These are phyloP conservation scores for Penicillium sp. DNA, from an alignment of 2,329 filamentous ascomycete species.

Conservation along the genomic window DNA sequence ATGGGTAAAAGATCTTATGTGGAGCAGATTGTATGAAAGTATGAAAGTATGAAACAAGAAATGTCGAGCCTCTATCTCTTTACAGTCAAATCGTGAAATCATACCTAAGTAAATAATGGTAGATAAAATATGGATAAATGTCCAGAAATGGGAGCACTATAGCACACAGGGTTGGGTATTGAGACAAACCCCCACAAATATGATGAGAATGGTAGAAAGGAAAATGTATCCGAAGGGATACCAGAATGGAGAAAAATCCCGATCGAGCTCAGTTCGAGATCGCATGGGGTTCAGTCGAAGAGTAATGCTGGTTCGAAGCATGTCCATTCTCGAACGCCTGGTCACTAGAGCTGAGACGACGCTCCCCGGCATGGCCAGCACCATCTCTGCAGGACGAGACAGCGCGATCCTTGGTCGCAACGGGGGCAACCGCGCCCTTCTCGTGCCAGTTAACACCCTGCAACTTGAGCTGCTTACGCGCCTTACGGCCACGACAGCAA, in stretches of 20 bases:
- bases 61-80: neutral
- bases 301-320: neutral
- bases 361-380: neutral
- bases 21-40: no score
- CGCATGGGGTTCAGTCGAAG: constrained; percentile 6
- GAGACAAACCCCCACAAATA: neutral
- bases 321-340: neutral
- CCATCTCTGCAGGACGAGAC: neutral
- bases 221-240: neutral
- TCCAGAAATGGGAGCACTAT: neutral
- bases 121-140: neutral
- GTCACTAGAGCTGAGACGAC: neutral
- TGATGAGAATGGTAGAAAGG: neutral
- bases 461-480: constrained; percentile 35
- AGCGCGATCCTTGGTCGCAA: neutral
- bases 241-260: neutral
- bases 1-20: no score
- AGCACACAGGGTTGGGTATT: neutral
- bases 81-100: constrained; percentile 4
- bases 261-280: neutral
- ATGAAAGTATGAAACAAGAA: neutral
- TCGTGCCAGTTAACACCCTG: constrained; percentile 20
- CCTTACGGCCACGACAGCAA: constrained; percentile 44
- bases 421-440: constrained; percentile 6
- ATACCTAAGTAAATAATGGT: neutral